These are phyloP conservation scores for Fusarium sp. DNA, from an alignment of 2,329 filamentous ascomycete genomes.

Conservation along the genomic window DNA sequence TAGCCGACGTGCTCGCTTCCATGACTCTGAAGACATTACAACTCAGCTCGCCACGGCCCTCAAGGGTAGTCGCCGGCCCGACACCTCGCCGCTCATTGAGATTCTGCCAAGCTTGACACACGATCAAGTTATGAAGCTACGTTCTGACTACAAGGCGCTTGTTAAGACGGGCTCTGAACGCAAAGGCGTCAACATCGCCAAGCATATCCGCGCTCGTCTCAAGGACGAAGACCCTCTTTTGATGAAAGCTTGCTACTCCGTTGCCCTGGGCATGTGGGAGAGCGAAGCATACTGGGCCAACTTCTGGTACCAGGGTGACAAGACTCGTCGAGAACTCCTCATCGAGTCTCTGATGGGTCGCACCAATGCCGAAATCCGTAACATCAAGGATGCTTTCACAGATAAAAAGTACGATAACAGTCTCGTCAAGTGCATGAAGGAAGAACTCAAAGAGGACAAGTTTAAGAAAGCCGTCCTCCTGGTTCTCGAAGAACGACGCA, in stretches of 20 bases:
- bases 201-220: constrained; percentile 80
- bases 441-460: constrained; percentile 93
- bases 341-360: constrained; percentile 94
- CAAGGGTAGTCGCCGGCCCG: constrained; percentile 69
- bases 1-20: constrained; percentile 75
- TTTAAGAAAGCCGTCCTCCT: constrained; percentile 89
- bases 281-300: constrained; percentile 98
- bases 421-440: constrained; percentile 85
- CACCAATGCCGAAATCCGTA: constrained; percentile 83
- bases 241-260: constrained; percentile 91
- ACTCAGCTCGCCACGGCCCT: constrained; percentile 79
- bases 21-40: constrained; percentile 84
- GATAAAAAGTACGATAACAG: constrained; percentile 92
- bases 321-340: constrained; percentile 83
- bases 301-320: constrained; percentile 93
- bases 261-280: constrained; percentile 89
- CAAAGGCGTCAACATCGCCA: constrained; percentile 84
- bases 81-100: constrained; percentile 77
- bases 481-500: constrained; percentile 81
- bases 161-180: constrained; percentile 79
- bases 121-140: constrained; percentile 86
- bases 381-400: constrained; percentile 87
- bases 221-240: constrained; percentile 79
- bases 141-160: constrained; percentile 88
- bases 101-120: constrained; percentile 86